A percentile compares a stretch with the other conserved stretches of the same genome.
Conservation (phyloP, 441 rosid species). For the Adansonia gregorii region DNA sequence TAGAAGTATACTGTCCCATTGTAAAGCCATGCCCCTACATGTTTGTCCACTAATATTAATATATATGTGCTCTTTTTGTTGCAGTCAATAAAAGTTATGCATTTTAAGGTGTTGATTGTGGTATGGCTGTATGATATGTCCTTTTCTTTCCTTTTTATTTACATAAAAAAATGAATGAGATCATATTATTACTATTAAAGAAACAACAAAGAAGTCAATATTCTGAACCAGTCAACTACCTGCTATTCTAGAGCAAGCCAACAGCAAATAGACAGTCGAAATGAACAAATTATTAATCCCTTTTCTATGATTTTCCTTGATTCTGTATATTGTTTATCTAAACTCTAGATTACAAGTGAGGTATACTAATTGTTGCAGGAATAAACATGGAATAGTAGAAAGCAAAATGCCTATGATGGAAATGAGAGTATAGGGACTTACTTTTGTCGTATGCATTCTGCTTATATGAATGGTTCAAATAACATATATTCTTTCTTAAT, state of each 20-base stretch:
- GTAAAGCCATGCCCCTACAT: not conserved
- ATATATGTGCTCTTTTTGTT: not conserved
- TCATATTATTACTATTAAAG: not conserved
- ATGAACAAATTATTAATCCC: not conserved
- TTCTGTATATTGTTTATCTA: not conserved
- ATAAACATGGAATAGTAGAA: not conserved
- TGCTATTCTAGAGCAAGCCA: not conserved
- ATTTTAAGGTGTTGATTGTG: not conserved
- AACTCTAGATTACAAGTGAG: not conserved
- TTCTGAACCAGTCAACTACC: not conserved
- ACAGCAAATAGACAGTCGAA: not conserved
- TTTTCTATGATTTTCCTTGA: not conserved
- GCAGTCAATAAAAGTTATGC: not conserved
- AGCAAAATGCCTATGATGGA: not conserved
- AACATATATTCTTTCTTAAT: slow-evolving; percentile 24
- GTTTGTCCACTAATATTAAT: not conserved
- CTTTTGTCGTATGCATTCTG: not conserved
- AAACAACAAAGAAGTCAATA: not conserved
- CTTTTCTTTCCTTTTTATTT: not conserved
- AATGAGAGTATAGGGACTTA: not conserved
- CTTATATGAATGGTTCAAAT: slow-evolving; percentile 11
- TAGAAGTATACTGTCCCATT: not conserved
- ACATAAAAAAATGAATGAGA: not conserved
- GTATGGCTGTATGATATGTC: not conserved
- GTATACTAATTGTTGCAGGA: not conserved